Conservation (phyloP, 2,329 filamentous ascomycete genomes). For the Fusarium succisae region DNA sequence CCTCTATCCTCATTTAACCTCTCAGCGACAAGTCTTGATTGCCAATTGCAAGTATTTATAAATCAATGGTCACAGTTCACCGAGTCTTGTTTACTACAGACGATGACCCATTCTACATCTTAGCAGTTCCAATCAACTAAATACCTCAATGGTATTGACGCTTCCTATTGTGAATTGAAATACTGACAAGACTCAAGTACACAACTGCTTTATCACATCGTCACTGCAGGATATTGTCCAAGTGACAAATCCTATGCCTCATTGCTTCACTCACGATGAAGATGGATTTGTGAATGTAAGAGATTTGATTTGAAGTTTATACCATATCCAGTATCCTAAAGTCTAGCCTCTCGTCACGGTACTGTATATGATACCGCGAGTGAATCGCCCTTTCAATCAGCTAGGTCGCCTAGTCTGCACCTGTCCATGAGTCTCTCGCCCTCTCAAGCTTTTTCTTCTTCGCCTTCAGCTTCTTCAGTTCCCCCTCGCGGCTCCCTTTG, state of each 20-base stretch:
- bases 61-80: neutral
- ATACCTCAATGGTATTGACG: accelerated
- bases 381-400: neutral
- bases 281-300: accelerated
- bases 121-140: neutral
- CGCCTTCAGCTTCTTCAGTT: too few relatives aligned
- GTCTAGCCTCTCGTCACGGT: accelerated
- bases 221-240: accelerated
- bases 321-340: accelerated
- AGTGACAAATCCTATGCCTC: accelerated
- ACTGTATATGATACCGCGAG: accelerated
- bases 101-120: accelerated
- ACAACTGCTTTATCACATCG: accelerated
- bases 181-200: accelerated
- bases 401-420: neutral
- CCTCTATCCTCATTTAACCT: accelerated
- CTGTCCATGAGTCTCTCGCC: too few relatives aligned
- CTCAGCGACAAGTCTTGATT: neutral
- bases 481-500: neutral
- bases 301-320: accelerated
- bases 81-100: accelerated
- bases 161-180: accelerated
- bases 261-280: accelerated
- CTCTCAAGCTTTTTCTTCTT: too few relatives aligned
- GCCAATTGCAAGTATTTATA: neutral